phyloP scores from a whole-genome alignment of 2,329 filamentous ascomycete genomes.

The Fusarium newnesense region DNA sequence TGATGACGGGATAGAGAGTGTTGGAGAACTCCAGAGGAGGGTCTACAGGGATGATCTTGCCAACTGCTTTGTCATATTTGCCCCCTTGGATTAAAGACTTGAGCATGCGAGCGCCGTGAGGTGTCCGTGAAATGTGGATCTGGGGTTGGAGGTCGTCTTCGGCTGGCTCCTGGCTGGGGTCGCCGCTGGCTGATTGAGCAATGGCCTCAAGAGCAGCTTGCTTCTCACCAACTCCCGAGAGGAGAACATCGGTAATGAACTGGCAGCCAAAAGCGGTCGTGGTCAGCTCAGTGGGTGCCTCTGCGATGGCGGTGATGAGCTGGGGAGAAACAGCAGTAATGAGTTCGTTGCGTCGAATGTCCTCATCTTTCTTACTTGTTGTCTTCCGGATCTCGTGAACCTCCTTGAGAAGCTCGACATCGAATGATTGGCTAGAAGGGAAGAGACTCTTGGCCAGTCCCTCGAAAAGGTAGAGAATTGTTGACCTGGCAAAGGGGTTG shows the following conservation, averaged over 20 bases:
- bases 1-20: constrained; percentile 83
- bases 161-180: constrained; percentile 57
- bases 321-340: constrained; percentile 77
- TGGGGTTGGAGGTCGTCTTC: constrained; percentile 54
- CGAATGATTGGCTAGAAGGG: constrained; percentile 69
- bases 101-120: constrained; percentile 82
- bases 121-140: constrained; percentile 68
- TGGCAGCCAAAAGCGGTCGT: constrained; percentile 86
- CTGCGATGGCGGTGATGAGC: constrained; percentile 77
- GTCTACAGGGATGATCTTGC: constrained; percentile 75
- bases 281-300: constrained; percentile 74
- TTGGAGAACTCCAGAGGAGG: constrained; percentile 84
- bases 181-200: constrained; percentile 69
- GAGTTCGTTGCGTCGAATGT: constrained; percentile 79
- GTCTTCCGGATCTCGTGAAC: constrained; percentile 80
- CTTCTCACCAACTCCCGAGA: constrained; percentile 81
- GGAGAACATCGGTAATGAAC: constrained; percentile 83
- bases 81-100: constrained; percentile 93
- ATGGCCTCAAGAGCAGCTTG: constrained; percentile 76
- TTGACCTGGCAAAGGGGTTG: constrained; percentile 71
- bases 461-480: constrained; percentile 85
- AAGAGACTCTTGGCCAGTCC: constrained; percentile 70
- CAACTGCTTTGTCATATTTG: constrained; percentile 79
- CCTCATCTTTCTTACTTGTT: constrained; percentile 93
- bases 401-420: constrained; percentile 78